Evolutionary conservation across 2,329 filamentous ascomycete species (phyloP).

Genomic region (Diplodia sapinea): DNA sequence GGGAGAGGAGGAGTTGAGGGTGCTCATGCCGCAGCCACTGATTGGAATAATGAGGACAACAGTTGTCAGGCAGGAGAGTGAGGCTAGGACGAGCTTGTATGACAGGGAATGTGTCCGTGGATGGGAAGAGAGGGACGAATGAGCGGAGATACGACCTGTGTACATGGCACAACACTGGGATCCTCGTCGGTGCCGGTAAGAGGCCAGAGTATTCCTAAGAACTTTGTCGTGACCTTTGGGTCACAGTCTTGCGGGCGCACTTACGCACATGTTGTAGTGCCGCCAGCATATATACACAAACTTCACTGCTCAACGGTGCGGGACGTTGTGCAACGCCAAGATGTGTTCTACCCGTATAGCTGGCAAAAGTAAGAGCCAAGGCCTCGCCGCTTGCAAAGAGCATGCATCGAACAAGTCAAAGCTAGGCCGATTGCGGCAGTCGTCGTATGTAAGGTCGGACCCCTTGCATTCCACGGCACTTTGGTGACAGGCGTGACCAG

Average conservation of each 20-base stretch:
- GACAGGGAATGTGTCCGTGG: slow-evolving; percentile 13
- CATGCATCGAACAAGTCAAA: neutral
- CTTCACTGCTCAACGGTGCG: neutral
- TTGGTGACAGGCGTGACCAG: neutral
- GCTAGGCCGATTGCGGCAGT: neutral
- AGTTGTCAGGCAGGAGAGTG: slow-evolving; percentile 8
- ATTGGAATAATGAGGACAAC: slow-evolving; percentile 20
- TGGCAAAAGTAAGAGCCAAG: neutral
- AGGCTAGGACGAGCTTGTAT: slow-evolving; percentile 18
- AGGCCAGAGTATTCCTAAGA: neutral
- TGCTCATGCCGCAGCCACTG: neutral
- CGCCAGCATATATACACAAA: neutral
- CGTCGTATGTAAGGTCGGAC: neutral
- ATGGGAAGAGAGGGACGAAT: slow-evolving; percentile 3
- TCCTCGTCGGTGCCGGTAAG: neutral
- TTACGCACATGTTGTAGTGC: neutral
- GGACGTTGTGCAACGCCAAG: neutral
- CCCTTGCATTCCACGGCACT: slow-evolving; percentile 11
- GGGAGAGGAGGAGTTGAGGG: neutral
- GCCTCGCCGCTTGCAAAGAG: neutral
- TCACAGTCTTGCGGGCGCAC: neutral
- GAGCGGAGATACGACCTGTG: neutral
- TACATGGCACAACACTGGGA: neutral
- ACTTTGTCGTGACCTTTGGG: neutral
- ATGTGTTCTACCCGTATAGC: neutral